Conservation (phyloP, 225 moss, liverwort and hornwort genomes). For the Neckera pumila region DNA sequence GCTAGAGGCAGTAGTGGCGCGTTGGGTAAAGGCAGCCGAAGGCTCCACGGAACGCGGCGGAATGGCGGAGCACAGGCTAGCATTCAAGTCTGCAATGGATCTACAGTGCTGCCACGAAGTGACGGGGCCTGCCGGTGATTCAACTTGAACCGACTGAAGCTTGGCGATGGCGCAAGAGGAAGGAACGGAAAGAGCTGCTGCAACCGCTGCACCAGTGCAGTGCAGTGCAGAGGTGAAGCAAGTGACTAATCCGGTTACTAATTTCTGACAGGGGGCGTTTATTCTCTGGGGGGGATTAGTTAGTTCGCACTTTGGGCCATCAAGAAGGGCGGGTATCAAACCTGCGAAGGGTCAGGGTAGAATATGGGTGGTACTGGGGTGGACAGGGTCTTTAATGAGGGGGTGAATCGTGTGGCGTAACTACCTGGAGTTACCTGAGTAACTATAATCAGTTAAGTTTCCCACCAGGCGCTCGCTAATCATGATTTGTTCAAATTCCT, state of each 20-base stretch:
- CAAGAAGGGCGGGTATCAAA: background rate
- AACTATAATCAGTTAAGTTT: constrained; percentile 1
- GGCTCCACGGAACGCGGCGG: background rate
- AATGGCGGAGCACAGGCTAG: background rate
- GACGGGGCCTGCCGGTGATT: background rate
- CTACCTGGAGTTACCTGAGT: constrained; percentile 1
- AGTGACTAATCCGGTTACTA: background rate
- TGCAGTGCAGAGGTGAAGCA: background rate
- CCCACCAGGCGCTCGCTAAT: background rate
- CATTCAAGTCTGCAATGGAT: background rate
- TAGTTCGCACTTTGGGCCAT: background rate
- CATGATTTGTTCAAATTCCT: background rate
- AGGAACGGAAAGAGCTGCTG: background rate
- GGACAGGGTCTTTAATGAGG: background rate
- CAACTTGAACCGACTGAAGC: background rate
- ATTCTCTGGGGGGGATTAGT: background rate
- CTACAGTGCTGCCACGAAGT: background rate
- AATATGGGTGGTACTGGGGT: background rate
- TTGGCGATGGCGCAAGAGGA: background rate
- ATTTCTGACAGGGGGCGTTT: background rate
- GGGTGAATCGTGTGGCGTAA: background rate
- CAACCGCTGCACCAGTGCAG: background rate
- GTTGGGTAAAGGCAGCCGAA: background rate
- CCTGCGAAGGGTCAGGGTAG: background rate
- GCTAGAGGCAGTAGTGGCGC: too few species aligned